These are phyloP conservation scores for Bruguiera gymnorhiza DNA, from an alignment of 345 rosid species.

Conservation along the genomic window DNA sequence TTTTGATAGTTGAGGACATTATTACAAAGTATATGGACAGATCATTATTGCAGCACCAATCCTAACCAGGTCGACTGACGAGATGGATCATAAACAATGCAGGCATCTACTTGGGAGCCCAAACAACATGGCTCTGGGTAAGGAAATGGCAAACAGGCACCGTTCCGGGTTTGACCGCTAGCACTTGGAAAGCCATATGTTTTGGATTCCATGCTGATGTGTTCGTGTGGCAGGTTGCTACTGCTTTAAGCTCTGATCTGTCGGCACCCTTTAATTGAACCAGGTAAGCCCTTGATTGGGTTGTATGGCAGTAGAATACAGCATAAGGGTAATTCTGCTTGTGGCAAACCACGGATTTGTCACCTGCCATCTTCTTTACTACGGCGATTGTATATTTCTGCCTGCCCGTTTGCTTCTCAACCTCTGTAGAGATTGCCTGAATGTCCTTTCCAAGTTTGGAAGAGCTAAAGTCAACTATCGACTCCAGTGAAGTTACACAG, in stretches of 20 bases:
- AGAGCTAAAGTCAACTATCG: constrained; percentile 1
- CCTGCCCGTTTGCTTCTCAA: background rate
- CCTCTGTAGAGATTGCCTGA: constrained; percentile 4
- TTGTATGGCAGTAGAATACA: constrained; percentile 16
- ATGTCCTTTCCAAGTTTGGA: constrained; percentile 6
- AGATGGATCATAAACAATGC: no score
- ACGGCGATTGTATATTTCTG: constrained; percentile 2
- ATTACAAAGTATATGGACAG: no score
- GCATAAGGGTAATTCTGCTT: constrained; percentile 14
- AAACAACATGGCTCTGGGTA: no score
- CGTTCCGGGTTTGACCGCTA: constrained; percentile 9
- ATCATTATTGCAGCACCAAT: no score
- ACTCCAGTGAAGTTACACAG: constrained; percentile 22
- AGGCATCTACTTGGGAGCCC: no score
- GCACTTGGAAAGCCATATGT: constrained; percentile 14
- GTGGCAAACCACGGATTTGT: constrained; percentile 9
- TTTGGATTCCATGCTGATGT: constrained; percentile 18
- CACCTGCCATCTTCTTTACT: background rate
- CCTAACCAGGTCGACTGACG: no score
- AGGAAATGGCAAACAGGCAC: constrained; percentile 14
- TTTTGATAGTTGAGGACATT: no score
- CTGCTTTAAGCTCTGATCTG: constrained; percentile 3
- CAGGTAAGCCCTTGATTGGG: background rate
- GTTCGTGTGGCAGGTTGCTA: constrained; percentile 10
- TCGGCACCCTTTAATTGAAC: constrained; percentile 11